Evolutionary conservation across 805 yeast species (phyloP), one percentile per base, ranked within the genome.

Genomic region (Osmozyma mogii): DNA sequence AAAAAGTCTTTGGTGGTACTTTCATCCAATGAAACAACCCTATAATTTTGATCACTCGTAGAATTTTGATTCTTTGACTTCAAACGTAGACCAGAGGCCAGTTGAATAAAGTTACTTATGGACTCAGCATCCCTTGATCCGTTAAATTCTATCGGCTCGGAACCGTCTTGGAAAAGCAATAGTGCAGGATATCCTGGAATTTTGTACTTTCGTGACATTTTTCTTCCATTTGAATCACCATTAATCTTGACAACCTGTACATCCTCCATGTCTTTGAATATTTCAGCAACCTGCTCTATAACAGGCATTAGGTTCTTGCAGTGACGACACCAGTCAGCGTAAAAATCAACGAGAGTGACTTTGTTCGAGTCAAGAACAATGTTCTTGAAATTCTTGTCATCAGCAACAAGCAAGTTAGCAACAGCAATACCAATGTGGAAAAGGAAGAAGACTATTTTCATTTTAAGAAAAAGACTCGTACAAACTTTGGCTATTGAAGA

Each of bases 241-340:
- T 78, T 75, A 28, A 77, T 65, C 41, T 73, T 71, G 10, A 68
- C 63, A 25, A 75, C 56, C 40, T 69, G 71, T 15, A 75, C 50
- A 13, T 54, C 51, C 11, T 63, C 65, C 4, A 45, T 40, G 24
- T 41, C 37, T 13, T 42, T 50, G 31, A 55, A 64, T 14, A 43
- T 20, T 1, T 52, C 57, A 1, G 58, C 58, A 9, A 64, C 42
- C 42, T 54, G 25, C 32, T 52, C 43, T 29, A 49, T 45, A 1
- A 41, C 42, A 5, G 84, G 84, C 49, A 60, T 63, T 44, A 78
- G 47, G 21, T 58, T 61, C 47, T 70, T 71, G 48, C 87, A 78
- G 49, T 78, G 84, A 21, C 75, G 58, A 51, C 87, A 78, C 87
- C 87, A 78, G 30, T 72, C 75, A 7, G 87, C 83, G 43, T 69